phyloP scores from a whole-genome alignment of 768 basidiomycete species.

The Termitomyces sp. region DNA sequence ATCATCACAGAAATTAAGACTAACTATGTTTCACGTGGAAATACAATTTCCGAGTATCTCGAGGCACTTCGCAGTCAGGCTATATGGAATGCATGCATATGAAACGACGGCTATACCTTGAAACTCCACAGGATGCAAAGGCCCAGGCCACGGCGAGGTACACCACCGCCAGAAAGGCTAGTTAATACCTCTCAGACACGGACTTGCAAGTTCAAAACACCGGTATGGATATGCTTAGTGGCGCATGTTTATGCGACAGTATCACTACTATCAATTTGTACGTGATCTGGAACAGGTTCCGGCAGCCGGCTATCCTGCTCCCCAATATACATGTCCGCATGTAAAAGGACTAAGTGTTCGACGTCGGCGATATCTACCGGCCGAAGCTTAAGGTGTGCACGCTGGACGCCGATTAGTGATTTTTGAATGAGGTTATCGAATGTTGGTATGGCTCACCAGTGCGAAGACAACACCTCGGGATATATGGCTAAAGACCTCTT shows the following conservation, averaged over 20 bases:
- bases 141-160: neutral
- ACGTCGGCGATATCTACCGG: conserved; percentile 29
- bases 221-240: neutral
- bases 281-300: neutral
- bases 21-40: neutral
- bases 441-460: conserved; percentile 27
- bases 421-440: neutral
- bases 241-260: neutral
- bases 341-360: conserved; percentile 33
- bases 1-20: neutral
- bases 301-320: conserved; percentile 15
- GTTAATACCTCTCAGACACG: neutral
- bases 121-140: neutral
- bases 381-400: conserved; percentile 32
- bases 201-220: neutral
- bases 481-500: conserved; percentile 40
- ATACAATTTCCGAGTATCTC: neutral
- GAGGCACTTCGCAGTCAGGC: neutral
- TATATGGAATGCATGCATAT: neutral
- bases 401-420: conserved; percentile 22
- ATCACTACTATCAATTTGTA: neutral
- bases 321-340: conserved; percentile 41
- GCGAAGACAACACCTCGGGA: conserved; percentile 46
- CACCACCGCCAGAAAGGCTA: neutral
- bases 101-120: neutral